Conservation (phyloP, 805 yeast genomes). For the Sugiyamaella boreocaroliniensis region DNA sequence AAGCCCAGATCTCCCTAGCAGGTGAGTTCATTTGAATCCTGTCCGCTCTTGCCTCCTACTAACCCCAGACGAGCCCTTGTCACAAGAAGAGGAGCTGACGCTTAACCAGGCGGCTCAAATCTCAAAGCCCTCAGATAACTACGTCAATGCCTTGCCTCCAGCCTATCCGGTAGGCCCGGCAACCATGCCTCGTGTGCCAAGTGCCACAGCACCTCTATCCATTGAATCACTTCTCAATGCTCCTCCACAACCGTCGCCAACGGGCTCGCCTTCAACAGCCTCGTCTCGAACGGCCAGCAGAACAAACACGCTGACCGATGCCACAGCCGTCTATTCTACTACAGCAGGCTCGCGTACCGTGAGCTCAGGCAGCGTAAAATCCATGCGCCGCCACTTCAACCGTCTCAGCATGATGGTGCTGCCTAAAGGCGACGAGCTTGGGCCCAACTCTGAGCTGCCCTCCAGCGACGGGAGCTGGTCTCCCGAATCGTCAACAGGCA, state of each 20-base stretch:
- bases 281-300: neutral
- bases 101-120: conserved; percentile 16
- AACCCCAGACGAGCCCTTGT: conserved; percentile 17
- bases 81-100: conserved; percentile 19
- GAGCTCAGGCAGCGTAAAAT: neutral
- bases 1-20: neutral
- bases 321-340: neutral
- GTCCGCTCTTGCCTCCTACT: neutral
- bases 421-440: neutral
- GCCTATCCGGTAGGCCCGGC: neutral
- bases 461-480: neutral
- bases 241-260: neutral
- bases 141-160: conserved; percentile 7
- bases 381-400: neutral
- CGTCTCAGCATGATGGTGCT: neutral
- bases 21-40: neutral
- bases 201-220: conserved; percentile 17
- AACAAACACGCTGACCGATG: neutral
- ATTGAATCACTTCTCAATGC: conserved; percentile 14
- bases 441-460: neutral
- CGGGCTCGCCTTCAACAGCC: neutral
- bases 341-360: neutral
- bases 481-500: neutral
- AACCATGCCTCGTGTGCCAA: conserved; percentile 1
- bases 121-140: conserved; percentile 11